Conservation (phyloP, 2,329 filamentous ascomycete genomes). For the Neonectria sp. region DNA sequence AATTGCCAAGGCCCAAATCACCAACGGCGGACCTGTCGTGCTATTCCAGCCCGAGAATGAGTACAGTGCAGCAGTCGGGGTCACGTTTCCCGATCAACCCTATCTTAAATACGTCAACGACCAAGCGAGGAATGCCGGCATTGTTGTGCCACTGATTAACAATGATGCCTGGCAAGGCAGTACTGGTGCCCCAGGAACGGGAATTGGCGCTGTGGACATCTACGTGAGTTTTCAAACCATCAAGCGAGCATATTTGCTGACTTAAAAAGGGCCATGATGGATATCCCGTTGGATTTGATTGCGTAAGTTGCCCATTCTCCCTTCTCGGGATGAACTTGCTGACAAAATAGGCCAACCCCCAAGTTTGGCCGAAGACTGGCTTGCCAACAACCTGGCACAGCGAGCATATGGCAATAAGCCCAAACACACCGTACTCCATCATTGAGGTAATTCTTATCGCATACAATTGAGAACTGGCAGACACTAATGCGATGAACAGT, state of each 20-base stretch:
- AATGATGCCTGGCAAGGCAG: conserved; percentile 78
- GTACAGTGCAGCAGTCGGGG: conserved; percentile 70
- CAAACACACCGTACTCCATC: conserved; percentile 76
- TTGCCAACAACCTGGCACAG: conserved; percentile 59
- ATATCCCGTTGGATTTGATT: conserved; percentile 74
- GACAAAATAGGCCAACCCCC: conserved; percentile 61
- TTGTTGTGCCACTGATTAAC: conserved; percentile 81
- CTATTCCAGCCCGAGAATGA: conserved; percentile 88
- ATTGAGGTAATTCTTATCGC: conserved; percentile 54
- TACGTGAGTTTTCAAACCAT: conserved; percentile 56
- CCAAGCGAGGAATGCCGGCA: conserved; percentile 76
- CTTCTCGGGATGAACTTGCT: neutral
- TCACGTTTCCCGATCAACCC: conserved; percentile 73
- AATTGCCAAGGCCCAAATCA: conserved; percentile 84
- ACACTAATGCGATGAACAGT: conserved; percentile 55
- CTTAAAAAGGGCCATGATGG: conserved; percentile 68
- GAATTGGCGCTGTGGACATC: conserved; percentile 69
- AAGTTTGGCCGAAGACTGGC: conserved; percentile 54
- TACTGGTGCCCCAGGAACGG: conserved; percentile 75
- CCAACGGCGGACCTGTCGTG: conserved; percentile 85
- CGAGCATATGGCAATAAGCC: conserved; percentile 73
- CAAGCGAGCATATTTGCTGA: accelerated
- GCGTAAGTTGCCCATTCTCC: conserved; percentile 47
- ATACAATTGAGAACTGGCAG: accelerated
- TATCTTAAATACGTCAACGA: conserved; percentile 82